Conservation (phyloP, 2,329 filamentous ascomycete genomes). For the Fusarium transvaalense region DNA sequence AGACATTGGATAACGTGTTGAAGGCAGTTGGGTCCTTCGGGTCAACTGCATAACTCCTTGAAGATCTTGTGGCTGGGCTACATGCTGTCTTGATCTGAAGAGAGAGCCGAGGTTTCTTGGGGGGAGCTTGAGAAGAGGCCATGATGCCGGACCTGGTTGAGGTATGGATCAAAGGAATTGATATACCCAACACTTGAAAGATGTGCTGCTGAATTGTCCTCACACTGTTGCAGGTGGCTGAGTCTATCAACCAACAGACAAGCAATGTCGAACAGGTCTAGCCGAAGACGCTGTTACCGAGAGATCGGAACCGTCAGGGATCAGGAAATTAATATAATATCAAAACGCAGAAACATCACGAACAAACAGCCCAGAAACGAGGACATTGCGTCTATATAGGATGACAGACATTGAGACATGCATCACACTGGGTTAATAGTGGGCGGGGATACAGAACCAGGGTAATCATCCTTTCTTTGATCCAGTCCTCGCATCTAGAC, state of each 20-base stretch:
- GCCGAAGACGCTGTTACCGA: slow-evolving; percentile 40
- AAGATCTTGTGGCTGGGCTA: slow-evolving; percentile 54
- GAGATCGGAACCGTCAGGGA: slow-evolving; percentile 45
- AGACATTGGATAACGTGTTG: slow-evolving; percentile 75
- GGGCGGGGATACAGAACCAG: slow-evolving; percentile 20
- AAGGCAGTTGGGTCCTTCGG: slow-evolving; percentile 72
- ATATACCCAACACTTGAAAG: slow-evolving; percentile 9
- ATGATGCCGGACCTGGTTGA: slow-evolving; percentile 47
- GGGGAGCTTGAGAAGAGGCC: slow-evolving; percentile 54
- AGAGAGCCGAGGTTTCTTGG: slow-evolving; percentile 68
- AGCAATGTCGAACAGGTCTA: slow-evolving; percentile 34
- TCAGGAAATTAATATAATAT: slow-evolving; percentile 37
- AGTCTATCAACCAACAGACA: slow-evolving; percentile 40
- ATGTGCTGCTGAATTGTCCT: slow-evolving; percentile 14
- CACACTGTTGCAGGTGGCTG: slow-evolving; percentile 17
- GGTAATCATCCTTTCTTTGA: slow-evolving; percentile 18
- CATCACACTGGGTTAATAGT: slow-evolving; percentile 28
- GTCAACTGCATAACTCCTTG: slow-evolving; percentile 57
- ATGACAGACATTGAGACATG: slow-evolving; percentile 30
- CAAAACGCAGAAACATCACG: slow-evolving; percentile 36
- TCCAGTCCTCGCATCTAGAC: slow-evolving; percentile 28
- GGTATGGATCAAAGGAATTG: slow-evolving; percentile 4
- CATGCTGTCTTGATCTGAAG: slow-evolving; percentile 65
- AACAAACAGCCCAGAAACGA: slow-evolving; percentile 41
- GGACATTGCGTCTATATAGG: slow-evolving; percentile 49